Base-by-base conservation (phyloP, 2,329 filamentous ascomycete species). In the Neospermospora avenae region DNA sequence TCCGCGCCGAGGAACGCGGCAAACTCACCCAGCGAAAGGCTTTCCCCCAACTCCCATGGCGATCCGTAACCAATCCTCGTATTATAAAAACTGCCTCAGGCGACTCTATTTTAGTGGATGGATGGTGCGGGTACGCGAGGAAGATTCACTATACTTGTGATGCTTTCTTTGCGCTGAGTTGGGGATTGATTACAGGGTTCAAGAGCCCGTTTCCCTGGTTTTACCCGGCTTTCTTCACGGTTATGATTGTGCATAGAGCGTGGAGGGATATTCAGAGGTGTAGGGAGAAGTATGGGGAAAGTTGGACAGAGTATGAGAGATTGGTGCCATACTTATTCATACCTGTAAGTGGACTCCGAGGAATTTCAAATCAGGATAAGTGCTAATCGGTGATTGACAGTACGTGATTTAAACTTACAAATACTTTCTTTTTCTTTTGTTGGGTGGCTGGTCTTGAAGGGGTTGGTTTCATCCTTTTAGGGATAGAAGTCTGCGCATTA, bases 1-100 rank as follows among this genome's bases (percentile, higher is more conserved):
- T 93, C 84, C 87, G 92, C 58, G 84, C 88, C 66, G 81, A 85
- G 76, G 90, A 96, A 77, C 85, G 88, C 62, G 91, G 91, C 62
- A 86, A 86, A 42, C 72, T 83, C 55, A 76, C 88, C 55, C 79
- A 85, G 73, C 89, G 92, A 69, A 90, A 87, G 69, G 87, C 91
- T 2, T 96, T 96, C 78, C 92, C 93, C 4, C 90, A 93, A 74
- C 83, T 96, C n/a, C 91, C 91, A 7, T 97, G 91, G 88, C 89
- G 90, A 74, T 87, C 86, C 4, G 75, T 96, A 62, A 77, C 90
- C 68, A 93, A 96, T 76, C 91, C 92, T 48, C 86, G 88, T 74
- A 86, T 83, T 44, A 93, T 96, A 73, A 81, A 81, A 61, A 89
- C 89, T 10, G 81, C 85, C 44, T 83, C 86, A 60, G 90, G 89